Evolutionary conservation across 805 yeast genomes (phyloP).

Genomic region (Wickerhamiella brachini): DNA sequence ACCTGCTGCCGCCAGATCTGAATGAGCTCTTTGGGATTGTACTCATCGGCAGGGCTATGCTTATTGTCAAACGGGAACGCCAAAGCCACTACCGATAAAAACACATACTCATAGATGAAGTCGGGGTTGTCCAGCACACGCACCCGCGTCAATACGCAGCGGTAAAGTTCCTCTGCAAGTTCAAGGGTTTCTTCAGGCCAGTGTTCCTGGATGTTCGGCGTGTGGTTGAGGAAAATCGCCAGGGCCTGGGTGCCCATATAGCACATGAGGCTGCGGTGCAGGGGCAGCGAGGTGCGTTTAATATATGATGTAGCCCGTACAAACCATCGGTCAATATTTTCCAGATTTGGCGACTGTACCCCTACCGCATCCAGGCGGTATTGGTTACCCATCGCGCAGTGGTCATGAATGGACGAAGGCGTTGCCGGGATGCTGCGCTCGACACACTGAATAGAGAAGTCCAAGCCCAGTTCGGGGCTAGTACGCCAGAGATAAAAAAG

Average conservation of each 20-base stretch:
- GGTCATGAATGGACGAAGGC: not conserved
- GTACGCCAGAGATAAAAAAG: not conserved
- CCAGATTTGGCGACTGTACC: not conserved
- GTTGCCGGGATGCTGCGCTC: not conserved
- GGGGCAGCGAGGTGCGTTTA: not conserved
- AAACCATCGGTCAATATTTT: not conserved
- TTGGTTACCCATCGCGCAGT: not conserved
- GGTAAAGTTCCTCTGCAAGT: not conserved
- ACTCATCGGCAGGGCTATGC: not conserved
- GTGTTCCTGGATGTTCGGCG: not conserved
- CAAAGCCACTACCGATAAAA: not conserved
- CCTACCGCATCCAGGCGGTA: conserved; percentile 1
- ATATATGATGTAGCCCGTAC: not conserved
- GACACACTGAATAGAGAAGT: not conserved
- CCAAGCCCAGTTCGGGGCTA: not conserved
- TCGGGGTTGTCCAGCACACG: not conserved
- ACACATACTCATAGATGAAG: not conserved
- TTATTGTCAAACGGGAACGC: not conserved
- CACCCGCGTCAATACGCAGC: not conserved
- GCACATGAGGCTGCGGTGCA: not conserved
- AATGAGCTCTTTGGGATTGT: not conserved
- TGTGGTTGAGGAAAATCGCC: no score
- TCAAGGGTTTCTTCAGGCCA: not conserved
- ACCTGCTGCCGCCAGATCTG: not conserved
- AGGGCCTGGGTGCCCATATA: not conserved